Evolutionary conservation across 139 green algal genomes (phyloP).

Genomic region (Eudorina sp.): DNA sequence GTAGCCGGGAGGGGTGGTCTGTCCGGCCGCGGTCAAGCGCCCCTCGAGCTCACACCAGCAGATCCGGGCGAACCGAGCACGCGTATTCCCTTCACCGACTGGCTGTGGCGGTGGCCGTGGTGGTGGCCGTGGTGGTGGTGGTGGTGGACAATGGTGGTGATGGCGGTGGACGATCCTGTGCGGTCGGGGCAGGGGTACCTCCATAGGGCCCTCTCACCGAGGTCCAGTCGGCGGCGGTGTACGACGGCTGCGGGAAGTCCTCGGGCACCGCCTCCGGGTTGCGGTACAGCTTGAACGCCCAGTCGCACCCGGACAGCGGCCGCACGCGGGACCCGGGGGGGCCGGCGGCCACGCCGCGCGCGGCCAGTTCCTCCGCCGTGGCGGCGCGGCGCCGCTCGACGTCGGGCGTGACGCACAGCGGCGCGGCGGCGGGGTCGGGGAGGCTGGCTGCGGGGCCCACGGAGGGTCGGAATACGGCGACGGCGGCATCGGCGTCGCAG

Average conservation of each 20-base stretch:
- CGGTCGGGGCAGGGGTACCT: too few species aligned
- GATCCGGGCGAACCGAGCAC: too few species aligned
- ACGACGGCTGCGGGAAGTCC: slow-evolving; percentile 56
- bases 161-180: too few species aligned
- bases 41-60: too few species aligned
- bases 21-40: too few species aligned
- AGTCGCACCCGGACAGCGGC: slow-evolving; percentile 69
- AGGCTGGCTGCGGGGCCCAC: too few species aligned
- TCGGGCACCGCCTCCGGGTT: slow-evolving; percentile 69
- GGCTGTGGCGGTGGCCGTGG: too few species aligned
- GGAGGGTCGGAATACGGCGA: slow-evolving; percentile 42
- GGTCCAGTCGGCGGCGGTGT: background rate
- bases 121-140: too few species aligned
- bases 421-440: background rate
- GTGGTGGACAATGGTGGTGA: too few species aligned
- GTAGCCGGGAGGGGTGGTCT: too few species aligned
- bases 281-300: slow-evolving; percentile 77
- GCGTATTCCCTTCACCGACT: too few species aligned
- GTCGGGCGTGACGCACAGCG: background rate
- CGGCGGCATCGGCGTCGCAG: slow-evolving; percentile 38
- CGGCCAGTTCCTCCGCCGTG: background rate
- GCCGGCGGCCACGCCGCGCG: background rate
- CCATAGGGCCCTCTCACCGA: too few species aligned
- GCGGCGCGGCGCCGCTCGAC: background rate
- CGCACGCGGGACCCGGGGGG: slow-evolving; percentile 18